Percentiles rank a stretch among this genome's conserved stretches.
phyloP scores from a whole-genome alignment of 2,329 filamentous ascomycete genomes.

The Calonectria leucothoes region DNA sequence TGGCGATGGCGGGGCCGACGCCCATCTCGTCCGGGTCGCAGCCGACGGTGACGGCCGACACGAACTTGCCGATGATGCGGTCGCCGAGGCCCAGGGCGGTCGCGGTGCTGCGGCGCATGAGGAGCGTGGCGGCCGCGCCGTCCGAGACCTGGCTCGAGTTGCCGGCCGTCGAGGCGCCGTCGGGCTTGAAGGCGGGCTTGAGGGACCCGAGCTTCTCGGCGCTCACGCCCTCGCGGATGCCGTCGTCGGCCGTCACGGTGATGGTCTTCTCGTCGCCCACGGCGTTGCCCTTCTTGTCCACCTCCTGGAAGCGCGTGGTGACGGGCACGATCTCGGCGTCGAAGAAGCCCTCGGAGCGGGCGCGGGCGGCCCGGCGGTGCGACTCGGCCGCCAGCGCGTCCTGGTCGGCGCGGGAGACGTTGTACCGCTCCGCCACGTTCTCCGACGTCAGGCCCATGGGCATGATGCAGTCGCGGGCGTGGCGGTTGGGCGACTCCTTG shows the following conservation, averaged over 20 bases:
- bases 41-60: constrained; percentile 79
- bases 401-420: constrained; percentile 79
- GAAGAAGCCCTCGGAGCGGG: constrained; percentile 77
- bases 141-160: constrained; percentile 90
- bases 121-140: constrained; percentile 83
- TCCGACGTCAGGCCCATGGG: constrained; percentile 92
- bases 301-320: constrained; percentile 73
- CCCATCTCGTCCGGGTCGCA: constrained; percentile 95
- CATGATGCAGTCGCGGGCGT: constrained; percentile 91
- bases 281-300: constrained; percentile 69
- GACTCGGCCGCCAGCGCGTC: constrained; percentile 83
- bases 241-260: constrained; percentile 83
- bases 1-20: constrained; percentile 86
- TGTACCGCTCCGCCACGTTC: constrained; percentile 85
- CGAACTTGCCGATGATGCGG: constrained; percentile 85
- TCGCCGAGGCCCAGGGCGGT: constrained; percentile 75
- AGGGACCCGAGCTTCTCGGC: constrained; percentile 79
- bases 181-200: constrained; percentile 85
- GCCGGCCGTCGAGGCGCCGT: constrained; percentile 84
- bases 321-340: constrained; percentile 85
- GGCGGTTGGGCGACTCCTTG: constrained; percentile 70
- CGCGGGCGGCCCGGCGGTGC: constrained; percentile 78
- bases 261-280: constrained; percentile 69
- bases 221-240: constrained; percentile 76
- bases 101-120: constrained; percentile 88